Conservation (phyloP, 108 stramenopile genomes). For the Asterionellopsis glacialis region DNA sequence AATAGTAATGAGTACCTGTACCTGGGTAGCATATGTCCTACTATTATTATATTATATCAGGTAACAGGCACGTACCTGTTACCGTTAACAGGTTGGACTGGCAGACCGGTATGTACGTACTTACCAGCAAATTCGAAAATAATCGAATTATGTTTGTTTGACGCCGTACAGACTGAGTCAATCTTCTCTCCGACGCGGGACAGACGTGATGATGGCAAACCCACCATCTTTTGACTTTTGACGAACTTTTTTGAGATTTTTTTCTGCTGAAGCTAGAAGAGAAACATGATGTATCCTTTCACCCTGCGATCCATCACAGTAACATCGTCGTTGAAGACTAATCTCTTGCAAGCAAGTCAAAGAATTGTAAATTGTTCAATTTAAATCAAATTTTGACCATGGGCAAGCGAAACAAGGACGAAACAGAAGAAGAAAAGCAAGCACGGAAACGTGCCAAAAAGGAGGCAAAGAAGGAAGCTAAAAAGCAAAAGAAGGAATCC, state of each 20-base stretch:
- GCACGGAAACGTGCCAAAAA: conserved; percentile 16
- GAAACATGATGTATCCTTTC: not conserved
- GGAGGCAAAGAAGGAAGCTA: conserved; percentile 21
- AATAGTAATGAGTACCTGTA: no score
- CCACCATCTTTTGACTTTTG: not conserved
- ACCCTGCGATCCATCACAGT: not conserved
- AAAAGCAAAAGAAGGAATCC: conserved; percentile 12
- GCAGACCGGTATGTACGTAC: no score
- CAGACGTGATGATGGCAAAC: no score
- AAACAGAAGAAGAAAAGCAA: conserved; percentile 24
- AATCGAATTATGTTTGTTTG: no score
- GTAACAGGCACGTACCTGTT: no score
- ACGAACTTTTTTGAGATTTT: not conserved
- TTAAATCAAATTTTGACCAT: not conserved
- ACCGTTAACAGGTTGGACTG: no score
- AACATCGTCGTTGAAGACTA: not conserved
- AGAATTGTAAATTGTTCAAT: not conserved
- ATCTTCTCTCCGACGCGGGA: no score
- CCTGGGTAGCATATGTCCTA: no score
- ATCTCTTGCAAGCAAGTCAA: no score
- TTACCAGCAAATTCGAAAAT: no score
- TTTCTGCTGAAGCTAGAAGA: not conserved
- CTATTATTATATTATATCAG: no score
- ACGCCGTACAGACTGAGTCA: no score
- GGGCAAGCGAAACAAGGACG: conserved; percentile 19